These are phyloP conservation scores for Aureobasidium sp. DNA, from an alignment of 2,329 filamentous ascomycete genomes.

Conservation along the genomic window DNA sequence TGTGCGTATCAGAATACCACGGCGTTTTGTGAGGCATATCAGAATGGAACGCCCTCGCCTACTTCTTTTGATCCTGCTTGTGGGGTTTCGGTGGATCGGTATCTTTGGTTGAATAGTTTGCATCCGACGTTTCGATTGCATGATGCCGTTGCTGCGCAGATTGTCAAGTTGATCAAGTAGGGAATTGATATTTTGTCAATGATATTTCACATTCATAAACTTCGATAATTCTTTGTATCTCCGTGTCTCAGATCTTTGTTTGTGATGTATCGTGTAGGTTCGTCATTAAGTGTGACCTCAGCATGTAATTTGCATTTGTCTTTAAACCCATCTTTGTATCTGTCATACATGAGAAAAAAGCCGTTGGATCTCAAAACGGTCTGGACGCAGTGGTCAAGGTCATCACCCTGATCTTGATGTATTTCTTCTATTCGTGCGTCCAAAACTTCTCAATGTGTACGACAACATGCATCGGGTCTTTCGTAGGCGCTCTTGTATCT, in stretches of 20 bases:
- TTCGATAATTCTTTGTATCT: not conserved
- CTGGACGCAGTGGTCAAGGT: not conserved
- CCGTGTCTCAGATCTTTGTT: not conserved
- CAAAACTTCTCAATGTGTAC: no score
- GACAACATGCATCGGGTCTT: not conserved
- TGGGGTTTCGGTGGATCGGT: slow-evolving; percentile 51
- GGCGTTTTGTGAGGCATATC: slow-evolving; percentile 48
- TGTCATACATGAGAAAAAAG: not conserved
- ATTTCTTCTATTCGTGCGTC: not conserved
- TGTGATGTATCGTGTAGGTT: not conserved
- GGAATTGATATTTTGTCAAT: no score
- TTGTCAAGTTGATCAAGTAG: slow-evolving; percentile 27
- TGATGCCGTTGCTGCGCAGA: slow-evolving; percentile 49
- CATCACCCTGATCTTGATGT: not conserved
- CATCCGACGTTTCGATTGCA: slow-evolving; percentile 60
- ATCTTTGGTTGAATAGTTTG: slow-evolving; percentile 57
- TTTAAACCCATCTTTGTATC: not conserved
- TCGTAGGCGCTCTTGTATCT: not conserved
- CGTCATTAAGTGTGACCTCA: not conserved
- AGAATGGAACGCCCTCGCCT: slow-evolving; percentile 38
- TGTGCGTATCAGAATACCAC: slow-evolving; percentile 50
- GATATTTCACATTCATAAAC: no score
- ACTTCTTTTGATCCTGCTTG: slow-evolving; percentile 41
- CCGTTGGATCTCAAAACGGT: not conserved
- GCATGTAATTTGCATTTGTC: not conserved